Evolutionary conservation across 306 rosid genomes (phyloP).

Genomic region (Lathyrus tuberosus): DNA sequence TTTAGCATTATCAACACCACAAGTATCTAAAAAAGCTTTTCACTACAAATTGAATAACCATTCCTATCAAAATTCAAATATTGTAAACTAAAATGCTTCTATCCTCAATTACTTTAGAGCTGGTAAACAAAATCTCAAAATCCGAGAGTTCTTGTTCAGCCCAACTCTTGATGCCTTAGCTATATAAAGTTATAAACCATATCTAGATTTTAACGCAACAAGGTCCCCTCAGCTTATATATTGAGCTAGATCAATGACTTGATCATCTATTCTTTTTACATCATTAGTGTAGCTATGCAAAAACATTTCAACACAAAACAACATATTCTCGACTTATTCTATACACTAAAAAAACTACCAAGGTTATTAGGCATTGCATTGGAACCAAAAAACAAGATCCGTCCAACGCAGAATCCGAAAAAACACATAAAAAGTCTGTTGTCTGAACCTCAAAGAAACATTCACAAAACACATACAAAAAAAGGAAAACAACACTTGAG

Average conservation of each 20-base stretch:
- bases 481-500: slow-evolving; percentile 1
- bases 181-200: not conserved
- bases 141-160: not conserved
- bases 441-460: slow-evolving; percentile 31
- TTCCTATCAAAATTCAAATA: slow-evolving; percentile 17
- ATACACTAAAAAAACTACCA: slow-evolving; percentile 10
- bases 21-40: not conserved
- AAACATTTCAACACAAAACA: not conserved
- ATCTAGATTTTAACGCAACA: slow-evolving; percentile 14
- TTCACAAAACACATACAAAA: too few relatives aligned
- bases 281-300: not conserved
- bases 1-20: not conserved
- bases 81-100: slow-evolving; percentile 7
- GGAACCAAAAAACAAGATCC: slow-evolving; percentile 27
- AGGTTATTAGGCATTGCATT: slow-evolving; percentile 8
- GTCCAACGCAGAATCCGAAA: not conserved
- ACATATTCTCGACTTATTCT: slow-evolving; percentile 9
- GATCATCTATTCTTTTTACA: slow-evolving; percentile 2
- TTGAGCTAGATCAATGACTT: slow-evolving; percentile 15
- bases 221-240: slow-evolving; percentile 8
- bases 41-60: slow-evolving; percentile 4
- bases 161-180: slow-evolving; percentile 8
- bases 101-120: slow-evolving; percentile 16
- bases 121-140: slow-evolving; percentile 7
- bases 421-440: not conserved